These are phyloP conservation scores for Rhytidhysteron rufulum DNA, from an alignment of 2,329 filamentous ascomycete species.

Conservation along the genomic window DNA sequence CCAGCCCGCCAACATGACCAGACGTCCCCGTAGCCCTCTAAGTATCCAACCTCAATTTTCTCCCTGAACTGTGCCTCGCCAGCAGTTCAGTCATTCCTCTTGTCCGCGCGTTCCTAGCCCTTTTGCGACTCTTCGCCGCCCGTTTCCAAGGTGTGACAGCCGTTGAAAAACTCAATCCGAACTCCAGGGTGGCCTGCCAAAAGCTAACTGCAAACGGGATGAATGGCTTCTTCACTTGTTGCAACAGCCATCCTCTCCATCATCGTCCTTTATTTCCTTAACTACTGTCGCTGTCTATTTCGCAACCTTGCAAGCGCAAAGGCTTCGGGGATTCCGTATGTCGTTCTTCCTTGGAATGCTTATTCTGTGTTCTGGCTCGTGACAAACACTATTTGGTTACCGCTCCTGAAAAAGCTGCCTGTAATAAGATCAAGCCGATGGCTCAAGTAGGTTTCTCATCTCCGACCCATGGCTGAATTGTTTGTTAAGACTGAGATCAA, in stretches of 20 bases:
- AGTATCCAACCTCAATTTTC: not conserved
- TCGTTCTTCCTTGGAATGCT: slow-evolving; percentile 41
- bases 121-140: not conserved
- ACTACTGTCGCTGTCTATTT: slow-evolving; percentile 33
- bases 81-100: not conserved
- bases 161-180: not conserved
- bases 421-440: slow-evolving; percentile 54
- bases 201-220: slow-evolving; percentile 2
- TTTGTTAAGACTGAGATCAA: slow-evolving; percentile 18
- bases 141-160: not conserved
- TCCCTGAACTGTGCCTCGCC: not conserved
- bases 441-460: slow-evolving; percentile 51
- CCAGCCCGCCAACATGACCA: not conserved
- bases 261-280: slow-evolving; percentile 28
- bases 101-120: not conserved
- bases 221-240: slow-evolving; percentile 23
- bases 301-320: slow-evolving; percentile 44
- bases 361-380: slow-evolving; percentile 56
- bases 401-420: slow-evolving; percentile 55
- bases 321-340: slow-evolving; percentile 43
- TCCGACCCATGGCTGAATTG: slow-evolving; percentile 7
- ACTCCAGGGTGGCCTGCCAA: not conserved
- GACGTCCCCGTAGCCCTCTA: too few species aligned
- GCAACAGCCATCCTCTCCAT: slow-evolving; percentile 24
- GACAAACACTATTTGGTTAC: slow-evolving; percentile 52